Base-by-base conservation (phyloP, 352 stramenopile species). In the Pseudoperonospora humuli region DNA sequence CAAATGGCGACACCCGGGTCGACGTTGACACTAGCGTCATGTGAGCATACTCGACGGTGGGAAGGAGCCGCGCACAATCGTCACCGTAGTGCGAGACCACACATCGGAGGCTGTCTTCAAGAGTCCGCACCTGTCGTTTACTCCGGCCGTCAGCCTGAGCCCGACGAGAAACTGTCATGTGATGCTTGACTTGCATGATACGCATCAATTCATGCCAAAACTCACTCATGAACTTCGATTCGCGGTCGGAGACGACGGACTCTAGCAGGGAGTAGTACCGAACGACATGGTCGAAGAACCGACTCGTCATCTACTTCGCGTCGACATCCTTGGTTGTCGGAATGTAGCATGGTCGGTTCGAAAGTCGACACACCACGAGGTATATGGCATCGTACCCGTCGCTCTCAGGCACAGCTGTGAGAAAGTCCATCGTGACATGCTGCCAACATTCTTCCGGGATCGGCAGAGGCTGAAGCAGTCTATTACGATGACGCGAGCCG, bases 341-440 rank as follows among this genome's bases (percentile, higher is more conserved):
- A n/a, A n/a, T n/a, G n/a, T n/a, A n/a, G n/a, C n/a, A n/a, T n/a
- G n/a, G n/a, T n/a, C n/a, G n/a, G n/a, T n/a, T n/a, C n/a, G n/a
- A n/a, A n/a, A n/a, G n/a, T n/a, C n/a, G n/a, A n/a, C n/a, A n/a
- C 3, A 67, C 48, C 9, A 28, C 40, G 8, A 41, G 40, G 15
- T 53, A 39, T 7, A 55, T 63, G 23, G 19, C 46, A 50, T 65
- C 45, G 26, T 40, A 53, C 0, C 37, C 54, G 10, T 59, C 46
- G 14, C 42, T 67, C 4, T 14, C 43, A 7, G 50, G 42, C 31
- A 67, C 41, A 20, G 46, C 61, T 1, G 54, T 62, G 32, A 63
- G 60, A 10, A 60, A 70, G 35, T 69, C 54, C 19, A 62, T 57
- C 0, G 41, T 55, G 10, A 63, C 53, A 1, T 54, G 38, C 27